phyloP scores from a whole-genome alignment of 805 yeast genomes.

The Barnettozyma pratensis region DNA sequence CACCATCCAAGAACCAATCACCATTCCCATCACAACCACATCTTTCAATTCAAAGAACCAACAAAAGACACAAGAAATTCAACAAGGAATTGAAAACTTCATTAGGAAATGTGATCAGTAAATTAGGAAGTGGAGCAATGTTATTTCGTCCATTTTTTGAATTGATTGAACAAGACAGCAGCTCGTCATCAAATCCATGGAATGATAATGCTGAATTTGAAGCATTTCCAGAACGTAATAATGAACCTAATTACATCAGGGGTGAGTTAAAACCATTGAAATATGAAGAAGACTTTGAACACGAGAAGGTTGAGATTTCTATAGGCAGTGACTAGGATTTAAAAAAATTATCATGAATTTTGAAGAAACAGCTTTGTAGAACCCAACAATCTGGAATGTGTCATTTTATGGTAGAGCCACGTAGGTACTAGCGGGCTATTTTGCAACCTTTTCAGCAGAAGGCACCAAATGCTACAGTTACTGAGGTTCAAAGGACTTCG shows the following conservation, averaged over 20 bases:
- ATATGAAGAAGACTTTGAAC: constrained; percentile 15
- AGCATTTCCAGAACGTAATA: background rate
- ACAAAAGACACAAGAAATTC: constrained; percentile 16
- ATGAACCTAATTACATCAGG: constrained; percentile 7
- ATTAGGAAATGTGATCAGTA: constrained; percentile 22
- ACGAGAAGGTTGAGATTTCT: constrained; percentile 14
- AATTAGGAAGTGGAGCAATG: constrained; percentile 21
- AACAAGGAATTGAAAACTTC: constrained; percentile 18
- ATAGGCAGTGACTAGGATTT: background rate
- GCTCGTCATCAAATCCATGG: background rate
- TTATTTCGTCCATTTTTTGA: constrained; percentile 25
- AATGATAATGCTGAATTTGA: background rate
- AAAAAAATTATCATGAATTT: too few relatives aligned
- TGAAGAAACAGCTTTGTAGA: too few relatives aligned
- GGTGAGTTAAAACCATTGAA: constrained; percentile 18
- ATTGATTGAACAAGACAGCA: constrained; percentile 15
- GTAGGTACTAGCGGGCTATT: too few relatives aligned
- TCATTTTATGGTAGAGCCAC: too few relatives aligned
- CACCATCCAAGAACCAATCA: constrained; percentile 2
- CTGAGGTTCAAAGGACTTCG: too few relatives aligned
- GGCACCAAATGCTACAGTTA: too few relatives aligned
- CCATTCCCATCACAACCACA: background rate
- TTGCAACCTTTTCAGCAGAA: too few relatives aligned
- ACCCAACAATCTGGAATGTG: too few relatives aligned
- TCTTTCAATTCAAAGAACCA: background rate